A percentile compares a stretch with the other conserved stretches of the same genome.
These are phyloP conservation scores for Tubosaeta sp. DNA, from an alignment of 768 basidiomycete genomes.

Conservation along the genomic window DNA sequence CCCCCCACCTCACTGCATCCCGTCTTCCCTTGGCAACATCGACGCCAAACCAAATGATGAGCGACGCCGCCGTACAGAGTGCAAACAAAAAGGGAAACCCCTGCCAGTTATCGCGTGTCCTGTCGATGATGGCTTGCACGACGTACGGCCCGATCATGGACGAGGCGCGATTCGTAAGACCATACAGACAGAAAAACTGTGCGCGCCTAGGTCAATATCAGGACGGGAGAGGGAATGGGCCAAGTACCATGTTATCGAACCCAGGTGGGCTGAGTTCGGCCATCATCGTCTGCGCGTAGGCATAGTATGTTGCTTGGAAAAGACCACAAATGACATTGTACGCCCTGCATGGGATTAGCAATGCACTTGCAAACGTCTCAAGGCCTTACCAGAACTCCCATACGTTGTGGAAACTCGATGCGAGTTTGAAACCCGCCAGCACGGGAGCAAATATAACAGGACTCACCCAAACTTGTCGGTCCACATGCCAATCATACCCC, in stretches of 20 bases:
- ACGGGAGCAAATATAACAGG: neutral
- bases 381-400: conserved; percentile 80
- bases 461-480: conserved; percentile 65
- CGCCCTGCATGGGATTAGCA: conserved; percentile 40
- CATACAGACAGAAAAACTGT: conserved; percentile 85
- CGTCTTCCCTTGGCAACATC: conserved; percentile 58
- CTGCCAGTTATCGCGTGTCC: conserved; percentile 69
- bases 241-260: conserved; percentile 70
- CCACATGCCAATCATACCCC: conserved; percentile 88
- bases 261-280: conserved; percentile 84
- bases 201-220: neutral
- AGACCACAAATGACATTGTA: conserved; percentile 79
- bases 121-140: conserved; percentile 77
- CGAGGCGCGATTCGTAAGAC: conserved; percentile 77
- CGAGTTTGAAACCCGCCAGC: conserved; percentile 1
- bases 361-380: neutral
- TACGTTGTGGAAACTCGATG: conserved; percentile 60
- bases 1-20: conserved; percentile 60
- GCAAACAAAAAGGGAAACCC: conserved; percentile 85
- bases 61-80: conserved; percentile 57
- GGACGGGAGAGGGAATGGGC: neutral
- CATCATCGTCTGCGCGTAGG: conserved; percentile 86
- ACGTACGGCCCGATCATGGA: conserved; percentile 86
- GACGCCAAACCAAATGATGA: conserved; percentile 76
- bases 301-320: conserved; percentile 86